Conservation (phyloP, 305 asterid genomes). For the Rubia occidens region DNA sequence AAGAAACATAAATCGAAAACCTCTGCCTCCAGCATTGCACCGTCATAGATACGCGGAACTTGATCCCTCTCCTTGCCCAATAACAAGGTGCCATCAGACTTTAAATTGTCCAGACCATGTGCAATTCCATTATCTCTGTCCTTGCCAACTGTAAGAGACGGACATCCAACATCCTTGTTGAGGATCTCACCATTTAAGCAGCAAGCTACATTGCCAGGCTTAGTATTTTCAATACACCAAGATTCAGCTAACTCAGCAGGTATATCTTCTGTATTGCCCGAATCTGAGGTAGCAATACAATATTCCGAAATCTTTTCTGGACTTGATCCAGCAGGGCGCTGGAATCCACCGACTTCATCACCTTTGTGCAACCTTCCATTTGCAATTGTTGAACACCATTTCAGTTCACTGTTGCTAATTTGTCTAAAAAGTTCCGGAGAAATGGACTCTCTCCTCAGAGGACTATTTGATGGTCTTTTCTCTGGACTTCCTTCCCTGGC, state of each 20-base stretch:
- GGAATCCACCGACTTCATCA: slow-evolving; percentile 16
- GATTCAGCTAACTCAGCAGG: slow-evolving; percentile 16
- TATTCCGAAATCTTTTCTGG: slow-evolving; percentile 16
- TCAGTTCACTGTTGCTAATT: slow-evolving; percentile 21
- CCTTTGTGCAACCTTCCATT: slow-evolving; percentile 17
- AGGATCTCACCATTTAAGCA: slow-evolving; percentile 13
- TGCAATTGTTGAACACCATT: slow-evolving; percentile 21
- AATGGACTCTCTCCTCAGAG: slow-evolving; percentile 40
- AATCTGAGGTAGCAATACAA: slow-evolving; percentile 12
- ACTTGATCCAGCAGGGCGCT: slow-evolving; percentile 2
- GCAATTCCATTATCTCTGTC: slow-evolving; percentile 20
- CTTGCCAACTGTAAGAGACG: slow-evolving; percentile 11
- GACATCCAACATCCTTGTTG: slow-evolving; percentile 7
- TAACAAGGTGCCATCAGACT: slow-evolving; percentile 27
- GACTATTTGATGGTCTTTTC: slow-evolving; percentile 50
- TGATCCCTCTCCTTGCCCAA: slow-evolving; percentile 33
- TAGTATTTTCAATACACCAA: slow-evolving; percentile 24
- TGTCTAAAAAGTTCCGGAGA: slow-evolving; percentile 53
- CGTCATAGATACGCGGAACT: slow-evolving; percentile 36
- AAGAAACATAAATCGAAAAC: slow-evolving; percentile 52
- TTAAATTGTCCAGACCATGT: slow-evolving; percentile 18
- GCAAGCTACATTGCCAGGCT: slow-evolving; percentile 23
- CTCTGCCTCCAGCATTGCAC: slow-evolving; percentile 60
- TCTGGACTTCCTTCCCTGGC: slow-evolving; percentile 33
- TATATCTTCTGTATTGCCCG: slow-evolving; percentile 14